A percentile compares a stretch with the other conserved stretches of the same genome.
phyloP scores from a whole-genome alignment of 164 flowering plant species.

The Saururus chinensis region DNA sequence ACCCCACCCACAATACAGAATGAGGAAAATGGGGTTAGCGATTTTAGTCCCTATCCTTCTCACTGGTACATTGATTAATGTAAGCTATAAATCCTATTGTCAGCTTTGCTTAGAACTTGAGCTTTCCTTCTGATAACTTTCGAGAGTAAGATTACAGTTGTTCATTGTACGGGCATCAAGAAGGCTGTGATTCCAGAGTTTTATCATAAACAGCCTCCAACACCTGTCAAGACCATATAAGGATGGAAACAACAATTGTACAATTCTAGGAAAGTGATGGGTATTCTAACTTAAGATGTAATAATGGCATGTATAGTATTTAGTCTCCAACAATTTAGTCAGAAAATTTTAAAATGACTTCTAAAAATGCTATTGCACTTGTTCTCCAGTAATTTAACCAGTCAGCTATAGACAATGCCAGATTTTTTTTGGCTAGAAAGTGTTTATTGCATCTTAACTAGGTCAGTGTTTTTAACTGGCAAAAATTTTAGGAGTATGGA shows the following conservation, averaged over 20 bases:
- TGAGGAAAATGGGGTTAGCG: not conserved
- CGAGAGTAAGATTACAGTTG: slow-evolving; percentile 65
- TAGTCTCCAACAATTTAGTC: not conserved
- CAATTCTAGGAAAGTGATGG: not conserved
- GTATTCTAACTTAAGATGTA: not conserved
- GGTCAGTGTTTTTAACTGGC: not conserved
- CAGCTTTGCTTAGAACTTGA: slow-evolving; percentile 20
- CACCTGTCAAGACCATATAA: slow-evolving; percentile 45
- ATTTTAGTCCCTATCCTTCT: not conserved
- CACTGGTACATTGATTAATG: not conserved
- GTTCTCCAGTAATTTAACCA: too few relatives aligned
- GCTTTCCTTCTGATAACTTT: slow-evolving; percentile 27
- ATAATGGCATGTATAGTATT: not conserved
- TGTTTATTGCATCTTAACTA: not conserved
- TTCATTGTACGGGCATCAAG: slow-evolving; percentile 81
- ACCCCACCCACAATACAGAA: not conserved
- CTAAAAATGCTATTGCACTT: not conserved
- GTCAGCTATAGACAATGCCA: too few relatives aligned
- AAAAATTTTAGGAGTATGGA: not conserved
- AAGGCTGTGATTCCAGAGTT: slow-evolving; percentile 93
- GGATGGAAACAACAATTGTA: not conserved
- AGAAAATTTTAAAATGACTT: not conserved
- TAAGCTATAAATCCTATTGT: not conserved
- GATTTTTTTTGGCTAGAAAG: too few relatives aligned
- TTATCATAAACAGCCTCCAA: slow-evolving; percentile 94